Evolutionary conservation across 192 early-diverging fungal species (phyloP), one percentile per base, ranked within the genome.

Genomic region (Podila minutissima): DNA sequence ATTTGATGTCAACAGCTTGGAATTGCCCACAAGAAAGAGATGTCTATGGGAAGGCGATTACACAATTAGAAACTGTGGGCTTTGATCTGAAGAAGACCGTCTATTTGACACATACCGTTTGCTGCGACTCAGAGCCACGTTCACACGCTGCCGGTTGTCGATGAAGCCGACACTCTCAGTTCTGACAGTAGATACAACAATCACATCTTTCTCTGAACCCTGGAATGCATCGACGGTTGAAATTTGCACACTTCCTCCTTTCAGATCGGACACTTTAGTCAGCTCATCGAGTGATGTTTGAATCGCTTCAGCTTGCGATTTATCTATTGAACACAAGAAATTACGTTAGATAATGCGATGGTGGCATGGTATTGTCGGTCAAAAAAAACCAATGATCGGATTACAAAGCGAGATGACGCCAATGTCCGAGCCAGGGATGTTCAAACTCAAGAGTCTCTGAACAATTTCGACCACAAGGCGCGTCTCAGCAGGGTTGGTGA

Each of bases 191-290:
- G 87, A 89, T 22, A 95, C 72, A 33, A 95, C 74, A 66, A 95
- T 94, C 31, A 95, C 75, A n/a, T 90, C 85, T 63, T 91, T 92
- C 61, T 95, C 94, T 13, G 92, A 92, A 31, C 94, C 94, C 82
- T 95, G 87, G 65, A 94, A 94, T 19, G 93, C 90, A 69, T 94
- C 93, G 0, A 92, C 90, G 4, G 93, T 94, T 11, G 90, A 91
- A 28, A 89, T 86, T 79, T 91, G 71, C 1, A 70, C 68, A 22
- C 50, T 55, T 20, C 59, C 32, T 9, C 84, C 72, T 41, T 74
- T 83, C 19, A 83, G 74, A 37, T 82, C 74, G 59, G 82, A 72
- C 19, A 62, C 73, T n/a, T 66, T 83, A 9, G 58, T 31, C 1
- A 64, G 62, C 10, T 79, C 68, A 20, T 65, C 53, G 32, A 65